Evolutionary conservation across 352 stramenopile species (phyloP), one percentile per base, ranked within the genome.

Genomic region (Thraustochytrium striatum): DNA sequence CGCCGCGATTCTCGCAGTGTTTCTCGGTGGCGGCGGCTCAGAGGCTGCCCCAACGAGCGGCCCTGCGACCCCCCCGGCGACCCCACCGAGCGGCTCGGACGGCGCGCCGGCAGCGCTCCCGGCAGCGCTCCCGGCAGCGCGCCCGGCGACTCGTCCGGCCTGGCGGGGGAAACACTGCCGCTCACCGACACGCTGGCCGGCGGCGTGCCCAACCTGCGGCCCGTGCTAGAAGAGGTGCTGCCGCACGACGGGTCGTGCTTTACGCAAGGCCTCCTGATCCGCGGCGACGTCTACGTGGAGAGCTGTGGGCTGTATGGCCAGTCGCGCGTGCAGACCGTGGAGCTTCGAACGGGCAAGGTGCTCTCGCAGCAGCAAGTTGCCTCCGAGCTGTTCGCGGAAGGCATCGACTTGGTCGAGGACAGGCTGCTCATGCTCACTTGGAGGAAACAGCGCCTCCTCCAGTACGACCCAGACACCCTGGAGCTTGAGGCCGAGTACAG

Each of bases 401-500:
- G 90, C 50, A 88, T 93, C 68, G 85, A 89, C 3, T 81, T 87
- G 41, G 68, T 92, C 43, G 87, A 85, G 35, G 87, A 92, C 82
- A 89, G 86, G 78, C 85, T 94, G 79, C 91, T 89, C 72, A 85
- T 90, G 62, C 85, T 94, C 61, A 94, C 90, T 47, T 94, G 93
- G 87, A 89, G 91, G 79, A 81, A 83, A 43, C 78, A 91, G 57
- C 81, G 87, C 33, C 62, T 92, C 35, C 80, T 93, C 28, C 82
- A 87, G 82, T 82, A 94, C 33, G 89, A 89, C 32, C 84, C 86
- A 36, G 55, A 72, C 57, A 85, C 86, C 9, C 90, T 94, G 50
- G 72, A 83, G 57, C 82, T 91, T 44, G 72, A 90, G 44, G 81
- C 78, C 47, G 83, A 81, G 47, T 86, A 88, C 53, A 83, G 86